A percentile compares a stretch with the other conserved stretches of the same genome.
Conservation (phyloP, 257 asterid species). For the Thymus mandschuricus region DNA sequence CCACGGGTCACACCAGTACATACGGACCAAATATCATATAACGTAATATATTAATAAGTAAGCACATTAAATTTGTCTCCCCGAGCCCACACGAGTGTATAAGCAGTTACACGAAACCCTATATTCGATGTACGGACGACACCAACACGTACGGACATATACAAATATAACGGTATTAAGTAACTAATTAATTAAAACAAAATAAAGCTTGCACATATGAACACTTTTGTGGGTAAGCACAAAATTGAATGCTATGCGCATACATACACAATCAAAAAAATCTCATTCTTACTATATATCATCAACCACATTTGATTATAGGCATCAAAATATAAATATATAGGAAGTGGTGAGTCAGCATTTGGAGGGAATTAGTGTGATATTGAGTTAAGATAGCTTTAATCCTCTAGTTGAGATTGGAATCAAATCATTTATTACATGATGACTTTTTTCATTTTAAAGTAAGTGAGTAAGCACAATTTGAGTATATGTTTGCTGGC, state of each 20-base stretch:
- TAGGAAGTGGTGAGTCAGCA: neutral
- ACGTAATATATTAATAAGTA: neutral
- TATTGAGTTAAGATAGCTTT: neutral
- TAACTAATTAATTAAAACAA: neutral
- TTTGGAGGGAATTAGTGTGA: neutral
- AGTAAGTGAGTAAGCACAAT: constrained; percentile 5
- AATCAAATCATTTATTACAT: neutral
- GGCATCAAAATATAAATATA: neutral
- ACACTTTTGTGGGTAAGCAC: neutral
- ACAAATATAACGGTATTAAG: neutral
- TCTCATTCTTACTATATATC: neutral
- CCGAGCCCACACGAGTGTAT: no score
- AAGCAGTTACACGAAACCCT: no score
- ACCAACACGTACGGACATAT: neutral
- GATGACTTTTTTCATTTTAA: neutral
- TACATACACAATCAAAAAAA: neutral
- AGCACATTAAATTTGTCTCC: neutral
- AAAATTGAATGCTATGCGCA: constrained; percentile 8
- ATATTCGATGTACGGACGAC: neutral
- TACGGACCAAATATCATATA: no score
- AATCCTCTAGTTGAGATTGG: neutral
- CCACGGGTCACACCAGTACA: no score
- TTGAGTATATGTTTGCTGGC: neutral
- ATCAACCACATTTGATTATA: neutral
- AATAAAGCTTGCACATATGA: neutral